Evolutionary conservation across 768 basidiomycete species (phyloP).

Genomic region (Calocybe gangraenosa): DNA sequence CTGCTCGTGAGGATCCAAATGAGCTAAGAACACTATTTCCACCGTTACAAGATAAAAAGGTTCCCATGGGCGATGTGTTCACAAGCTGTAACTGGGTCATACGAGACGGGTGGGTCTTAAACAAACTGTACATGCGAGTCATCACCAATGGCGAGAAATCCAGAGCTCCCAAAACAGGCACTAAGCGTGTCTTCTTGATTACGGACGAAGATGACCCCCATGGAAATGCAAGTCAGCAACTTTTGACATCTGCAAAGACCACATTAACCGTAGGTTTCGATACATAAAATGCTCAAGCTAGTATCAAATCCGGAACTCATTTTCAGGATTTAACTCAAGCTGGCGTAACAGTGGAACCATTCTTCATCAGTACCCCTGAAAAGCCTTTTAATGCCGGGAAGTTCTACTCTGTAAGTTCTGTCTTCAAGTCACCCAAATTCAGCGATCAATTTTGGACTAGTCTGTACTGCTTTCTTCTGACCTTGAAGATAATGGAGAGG

Average conservation of each 20-base stretch:
- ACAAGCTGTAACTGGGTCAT: constrained; percentile 88
- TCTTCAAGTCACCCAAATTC: background rate
- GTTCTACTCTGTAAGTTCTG: constrained; percentile 65
- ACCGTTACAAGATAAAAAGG: constrained; percentile 51
- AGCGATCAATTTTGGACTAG: constrained; percentile 27
- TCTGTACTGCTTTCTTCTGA: constrained; percentile 55
- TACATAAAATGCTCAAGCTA: too few relatives aligned
- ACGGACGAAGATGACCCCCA: constrained; percentile 87
- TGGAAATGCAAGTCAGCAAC: constrained; percentile 49
- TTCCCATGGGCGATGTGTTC: constrained; percentile 87
- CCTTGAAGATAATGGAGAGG: constrained; percentile 49
- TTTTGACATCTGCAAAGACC: constrained; percentile 66
- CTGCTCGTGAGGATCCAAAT: constrained; percentile 58
- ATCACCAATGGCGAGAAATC: background rate
- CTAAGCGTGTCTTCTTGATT: constrained; percentile 91
- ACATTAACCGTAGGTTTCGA: constrained; percentile 53
- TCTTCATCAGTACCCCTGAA: constrained; percentile 74
- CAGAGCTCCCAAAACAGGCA: constrained; percentile 82
- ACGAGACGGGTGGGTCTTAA: constrained; percentile 67
- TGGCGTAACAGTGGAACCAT: constrained; percentile 79
- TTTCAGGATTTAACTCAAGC: constrained; percentile 78
- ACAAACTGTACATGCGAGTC: background rate
- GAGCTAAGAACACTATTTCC: constrained; percentile 59
- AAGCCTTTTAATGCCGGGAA: constrained; percentile 67
- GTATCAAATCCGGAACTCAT: too few relatives aligned